Base-by-base conservation (phyloP, 225 moss, liverwort and hornwort species). In the Polytrichum formosum region DNA sequence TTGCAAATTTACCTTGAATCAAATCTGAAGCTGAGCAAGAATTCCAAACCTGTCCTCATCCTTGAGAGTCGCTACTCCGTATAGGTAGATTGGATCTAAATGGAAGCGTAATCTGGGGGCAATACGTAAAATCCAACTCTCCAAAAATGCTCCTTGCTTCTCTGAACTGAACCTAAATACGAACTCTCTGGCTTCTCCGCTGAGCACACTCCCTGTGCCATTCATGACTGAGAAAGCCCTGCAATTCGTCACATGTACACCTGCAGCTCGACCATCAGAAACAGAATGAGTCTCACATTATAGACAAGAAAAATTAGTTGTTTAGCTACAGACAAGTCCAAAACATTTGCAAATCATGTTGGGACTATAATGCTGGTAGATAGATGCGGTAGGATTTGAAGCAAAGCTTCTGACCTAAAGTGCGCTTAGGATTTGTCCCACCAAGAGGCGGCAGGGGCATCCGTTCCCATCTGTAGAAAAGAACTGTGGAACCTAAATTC, bases 391-490 rank as follows among this genome's bases (percentile, higher is more conserved):
- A 68, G 61, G 21, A 37, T 37, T 37, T 37, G 37, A 37, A 37
- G 37, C 37, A 37, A 37, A 37, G 37, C 0, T 37, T 37, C 37
- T n/a, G 60, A 92, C 92, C 92, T 89, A 82, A 78, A 55, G 81
- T 78, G 20, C 68, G 66, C 70, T 70, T 72, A 5, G 82, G 85
- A 6, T 82, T 81, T 63, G 86, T 77, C 70, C 86, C 77, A 63
- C 81, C 81, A 72, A 90, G 88, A 35, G 86, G 65, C 62, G 91
- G 79, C 67, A 77, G n/a, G 23, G 86, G 91, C 76, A 82, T 83
- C 31, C 88, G 80, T 67, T 93, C 93, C 93, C 91, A 93, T 58
- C 56, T 81, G 70, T 82, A 93, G 61, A 93, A 93, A 0, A 93
- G 71, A 13, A 61, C 91, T 1, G 82, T 85, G 37, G 68, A 88